These are phyloP conservation scores for Tephrocybe rancida DNA, from an alignment of 768 basidiomycete species.

Conservation along the genomic window DNA sequence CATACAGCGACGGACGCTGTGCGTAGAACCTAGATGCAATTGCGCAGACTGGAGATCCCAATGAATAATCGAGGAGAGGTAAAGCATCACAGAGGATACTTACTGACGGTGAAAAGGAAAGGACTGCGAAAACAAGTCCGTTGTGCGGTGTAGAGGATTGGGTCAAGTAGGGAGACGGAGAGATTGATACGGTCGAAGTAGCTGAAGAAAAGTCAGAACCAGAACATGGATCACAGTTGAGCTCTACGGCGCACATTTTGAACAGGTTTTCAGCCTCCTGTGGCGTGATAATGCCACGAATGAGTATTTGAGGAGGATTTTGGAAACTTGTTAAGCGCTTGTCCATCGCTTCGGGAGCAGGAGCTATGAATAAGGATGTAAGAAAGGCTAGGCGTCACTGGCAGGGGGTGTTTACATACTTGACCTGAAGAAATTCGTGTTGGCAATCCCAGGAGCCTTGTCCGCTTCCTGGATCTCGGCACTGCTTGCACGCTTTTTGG, in stretches of 20 bases:
- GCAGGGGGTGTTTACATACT: constrained; percentile 28
- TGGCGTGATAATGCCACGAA: constrained; percentile 61
- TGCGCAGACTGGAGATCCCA: constrained; percentile 68
- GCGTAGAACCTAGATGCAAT: constrained; percentile 83
- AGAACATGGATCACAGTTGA: neutral
- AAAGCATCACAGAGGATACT: constrained; percentile 31
- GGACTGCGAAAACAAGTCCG: constrained; percentile 82
- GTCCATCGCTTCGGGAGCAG: constrained; percentile 41
- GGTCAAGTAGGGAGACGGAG: constrained; percentile 79
- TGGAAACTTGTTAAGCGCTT: constrained; percentile 39
- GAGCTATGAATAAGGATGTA: constrained; percentile 28
- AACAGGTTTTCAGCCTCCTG: constrained; percentile 74
- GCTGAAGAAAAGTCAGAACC: constrained; percentile 35
- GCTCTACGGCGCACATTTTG: constrained; percentile 51
- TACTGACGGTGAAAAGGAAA: constrained; percentile 90
- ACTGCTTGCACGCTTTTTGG: constrained; percentile 34
- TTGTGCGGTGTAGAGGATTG: constrained; percentile 82
- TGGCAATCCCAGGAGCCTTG: constrained; percentile 65
- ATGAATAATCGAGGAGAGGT: neutral
- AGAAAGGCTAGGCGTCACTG: constrained; percentile 1
- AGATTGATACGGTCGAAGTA: constrained; percentile 81
- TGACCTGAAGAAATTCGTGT: constrained; percentile 65
- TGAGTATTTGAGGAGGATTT: constrained; percentile 67
- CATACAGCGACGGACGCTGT: constrained; percentile 70
- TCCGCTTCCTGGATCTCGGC: constrained; percentile 46